Percentiles rank a stretch among this genome's conserved stretches.
Evolutionary conservation across 495 filamentous ascomycete genomes (phyloP).

Genomic region (Penicillium bovifimosum): DNA sequence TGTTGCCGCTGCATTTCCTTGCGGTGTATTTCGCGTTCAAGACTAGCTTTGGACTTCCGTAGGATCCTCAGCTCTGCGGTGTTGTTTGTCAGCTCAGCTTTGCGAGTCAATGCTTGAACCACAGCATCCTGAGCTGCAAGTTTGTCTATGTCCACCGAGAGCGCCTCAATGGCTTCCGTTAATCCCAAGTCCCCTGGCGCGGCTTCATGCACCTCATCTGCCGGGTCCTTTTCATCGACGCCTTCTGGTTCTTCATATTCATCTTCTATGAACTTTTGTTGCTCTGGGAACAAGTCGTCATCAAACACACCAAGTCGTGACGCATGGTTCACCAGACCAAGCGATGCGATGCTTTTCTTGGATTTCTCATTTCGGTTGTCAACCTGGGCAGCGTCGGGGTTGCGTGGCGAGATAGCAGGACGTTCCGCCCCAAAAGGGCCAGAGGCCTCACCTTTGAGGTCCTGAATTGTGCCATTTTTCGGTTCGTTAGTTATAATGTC

Average conservation of each 20-base stretch:
- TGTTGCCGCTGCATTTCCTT: slow-evolving; percentile 97
- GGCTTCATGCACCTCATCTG: slow-evolving; percentile 88
- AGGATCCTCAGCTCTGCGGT: slow-evolving; percentile 87
- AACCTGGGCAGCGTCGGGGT: slow-evolving; percentile 48
- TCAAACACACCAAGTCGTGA: slow-evolving; percentile 87
- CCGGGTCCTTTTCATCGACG: slow-evolving; percentile 51
- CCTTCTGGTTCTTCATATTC: slow-evolving; percentile 71
- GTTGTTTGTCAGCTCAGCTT: slow-evolving; percentile 96
- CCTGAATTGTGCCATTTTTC: slow-evolving; percentile 59
- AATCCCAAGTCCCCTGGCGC: slow-evolving; percentile 92
- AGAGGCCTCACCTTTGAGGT: slow-evolving; percentile 45
- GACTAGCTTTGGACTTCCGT: slow-evolving; percentile 86
- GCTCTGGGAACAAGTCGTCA: slow-evolving; percentile 89
- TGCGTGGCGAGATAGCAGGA: slow-evolving; percentile 46
- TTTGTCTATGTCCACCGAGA: slow-evolving; percentile 86
- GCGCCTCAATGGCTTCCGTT: slow-evolving; percentile 80
- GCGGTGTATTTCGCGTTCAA: slow-evolving; percentile 84
- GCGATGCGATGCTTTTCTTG: slow-evolving; percentile 80
- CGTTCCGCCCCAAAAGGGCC: slow-evolving; percentile 40
- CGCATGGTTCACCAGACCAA: slow-evolving; percentile 79
- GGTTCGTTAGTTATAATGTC: slow-evolving; percentile 83
- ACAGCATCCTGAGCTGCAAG: slow-evolving; percentile 83
- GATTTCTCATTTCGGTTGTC: slow-evolving; percentile 48
- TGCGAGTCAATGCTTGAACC: slow-evolving; percentile 82
- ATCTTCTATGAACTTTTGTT: slow-evolving; percentile 79